phyloP scores from a whole-genome alignment of 306 rosid genomes.

The Betula pendula region DNA sequence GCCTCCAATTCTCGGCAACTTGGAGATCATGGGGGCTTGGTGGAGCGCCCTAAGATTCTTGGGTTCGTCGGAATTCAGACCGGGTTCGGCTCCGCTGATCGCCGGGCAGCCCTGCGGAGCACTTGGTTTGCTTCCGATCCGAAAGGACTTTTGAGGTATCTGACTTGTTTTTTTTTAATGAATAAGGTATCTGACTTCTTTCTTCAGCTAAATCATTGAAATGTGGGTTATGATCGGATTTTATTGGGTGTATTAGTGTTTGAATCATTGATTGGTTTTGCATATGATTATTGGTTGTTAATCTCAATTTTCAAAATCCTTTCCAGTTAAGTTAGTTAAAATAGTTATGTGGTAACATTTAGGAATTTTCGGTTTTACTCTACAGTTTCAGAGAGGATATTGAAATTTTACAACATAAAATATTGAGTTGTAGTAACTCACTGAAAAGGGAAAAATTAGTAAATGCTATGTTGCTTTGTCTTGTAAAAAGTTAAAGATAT shows the following conservation, averaged over 20 bases:
- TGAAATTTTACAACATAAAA: too few species aligned
- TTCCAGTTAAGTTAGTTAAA: not conserved
- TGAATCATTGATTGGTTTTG: not conserved
- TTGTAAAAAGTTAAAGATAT: too few species aligned
- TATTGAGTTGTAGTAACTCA: too few species aligned
- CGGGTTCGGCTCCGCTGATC: conserved; percentile 29
- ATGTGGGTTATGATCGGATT: not conserved
- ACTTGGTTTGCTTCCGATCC: conserved; percentile 42
- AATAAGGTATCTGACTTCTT: not conserved
- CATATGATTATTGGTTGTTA: not conserved
- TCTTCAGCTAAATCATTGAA: not conserved
- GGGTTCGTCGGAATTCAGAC: conserved; percentile 44
- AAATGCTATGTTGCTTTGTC: too few species aligned
- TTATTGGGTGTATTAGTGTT: not conserved
- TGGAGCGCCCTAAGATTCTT: conserved; percentile 41
- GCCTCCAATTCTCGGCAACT: not conserved
- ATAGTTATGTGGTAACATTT: not conserved
- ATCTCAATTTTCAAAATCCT: not conserved
- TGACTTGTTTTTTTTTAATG: too few species aligned
- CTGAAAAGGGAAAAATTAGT: too few species aligned
- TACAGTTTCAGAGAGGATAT: not conserved
- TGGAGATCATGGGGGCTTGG: conserved; percentile 20
- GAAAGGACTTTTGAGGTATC: conserved; percentile 34
- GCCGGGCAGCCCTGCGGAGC: conserved; percentile 34
- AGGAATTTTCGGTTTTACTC: not conserved